A percentile compares a stretch with the other conserved stretches of the same genome.
Evolutionary conservation across 2,329 filamentous ascomycete species (phyloP).

Genomic region (Didymella glomerata): DNA sequence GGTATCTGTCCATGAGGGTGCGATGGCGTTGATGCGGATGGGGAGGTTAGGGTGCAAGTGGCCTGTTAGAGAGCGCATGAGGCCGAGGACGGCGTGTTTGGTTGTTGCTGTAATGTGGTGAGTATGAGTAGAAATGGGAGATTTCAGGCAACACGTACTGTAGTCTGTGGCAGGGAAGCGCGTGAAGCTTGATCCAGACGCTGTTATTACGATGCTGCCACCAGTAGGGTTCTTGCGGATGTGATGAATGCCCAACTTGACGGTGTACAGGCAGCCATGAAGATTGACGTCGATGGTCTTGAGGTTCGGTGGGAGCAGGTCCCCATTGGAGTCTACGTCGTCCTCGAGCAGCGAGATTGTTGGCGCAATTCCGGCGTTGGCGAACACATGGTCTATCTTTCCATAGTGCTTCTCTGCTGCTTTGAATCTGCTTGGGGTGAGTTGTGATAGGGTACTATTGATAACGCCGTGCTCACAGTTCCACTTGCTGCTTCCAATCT

Average conservation of each 20-base stretch:
- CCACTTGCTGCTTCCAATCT: conserved; percentile 60
- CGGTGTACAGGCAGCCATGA: conserved; percentile 40
- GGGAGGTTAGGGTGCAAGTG: conserved; percentile 35
- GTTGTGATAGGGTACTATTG: not conserved
- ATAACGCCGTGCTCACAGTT: conserved; percentile 37
- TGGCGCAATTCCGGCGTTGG: conserved; percentile 45
- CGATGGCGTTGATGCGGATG: conserved; percentile 47
- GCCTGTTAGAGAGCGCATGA: conserved; percentile 37
- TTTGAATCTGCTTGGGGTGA: conserved; percentile 53
- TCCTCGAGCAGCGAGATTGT: conserved; percentile 38
- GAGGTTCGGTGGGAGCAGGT: conserved; percentile 39
- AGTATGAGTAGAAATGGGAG: not conserved
- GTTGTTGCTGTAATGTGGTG: conserved; percentile 31
- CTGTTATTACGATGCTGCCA: conserved; percentile 47
- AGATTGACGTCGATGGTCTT: conserved; percentile 43
- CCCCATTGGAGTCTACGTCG: conserved; percentile 40
- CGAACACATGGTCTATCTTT: conserved; percentile 57
- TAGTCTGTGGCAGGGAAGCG: conserved; percentile 42
- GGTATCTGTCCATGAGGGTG: conserved; percentile 45
- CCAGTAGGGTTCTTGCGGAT: conserved; percentile 37
- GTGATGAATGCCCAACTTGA: conserved; percentile 42
- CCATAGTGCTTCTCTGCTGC: conserved; percentile 54
- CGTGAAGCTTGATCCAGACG: conserved; percentile 40
- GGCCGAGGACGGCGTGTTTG: conserved; percentile 46
- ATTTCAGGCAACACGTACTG: conserved; percentile 26